Conservation (phyloP, 192 early-diverging fungal genomes). For the Coemansia sp. region DNA sequence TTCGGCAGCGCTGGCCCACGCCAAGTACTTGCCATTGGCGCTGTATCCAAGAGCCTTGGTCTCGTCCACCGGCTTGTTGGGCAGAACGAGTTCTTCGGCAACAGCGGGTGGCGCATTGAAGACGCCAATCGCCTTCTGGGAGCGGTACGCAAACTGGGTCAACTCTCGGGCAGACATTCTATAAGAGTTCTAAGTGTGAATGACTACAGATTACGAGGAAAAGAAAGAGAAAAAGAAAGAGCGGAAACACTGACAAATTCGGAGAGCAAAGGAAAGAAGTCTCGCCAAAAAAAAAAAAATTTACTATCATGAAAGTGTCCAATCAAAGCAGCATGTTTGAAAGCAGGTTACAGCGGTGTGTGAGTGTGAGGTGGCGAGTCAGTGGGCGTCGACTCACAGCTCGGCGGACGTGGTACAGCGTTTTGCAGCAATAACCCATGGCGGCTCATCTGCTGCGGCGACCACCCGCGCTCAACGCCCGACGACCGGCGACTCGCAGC, state of each 20-base stretch:
- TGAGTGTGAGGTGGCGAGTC: slow-evolving; percentile 6
- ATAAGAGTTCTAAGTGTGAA: not conserved
- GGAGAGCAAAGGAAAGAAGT: too few species aligned
- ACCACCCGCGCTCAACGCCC: slow-evolving; percentile 12
- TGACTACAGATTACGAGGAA: not conserved
- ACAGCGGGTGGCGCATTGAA: slow-evolving; percentile 38
- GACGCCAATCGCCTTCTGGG: slow-evolving; percentile 43
- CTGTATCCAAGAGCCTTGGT: slow-evolving; percentile 64
- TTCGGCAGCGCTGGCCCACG: slow-evolving; percentile 60
- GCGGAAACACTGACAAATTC: not conserved
- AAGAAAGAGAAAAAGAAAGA: slow-evolving; percentile 7
- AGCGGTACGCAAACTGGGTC: slow-evolving; percentile 53
- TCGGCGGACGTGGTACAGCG: not conserved
- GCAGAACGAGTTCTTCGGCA: slow-evolving; percentile 14
- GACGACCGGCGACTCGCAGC: slow-evolving; percentile 39
- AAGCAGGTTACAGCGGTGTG: not conserved
- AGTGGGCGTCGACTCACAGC: slow-evolving; percentile 20
- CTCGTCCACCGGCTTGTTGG: slow-evolving; percentile 29
- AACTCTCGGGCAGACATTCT: slow-evolving; percentile 35
- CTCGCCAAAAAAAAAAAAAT: not conserved
- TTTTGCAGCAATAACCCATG: not conserved
- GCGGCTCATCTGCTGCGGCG: slow-evolving; percentile 13
- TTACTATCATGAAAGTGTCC: not conserved
- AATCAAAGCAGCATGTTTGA: not conserved
- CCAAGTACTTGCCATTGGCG: slow-evolving; percentile 69